Base-by-base conservation (phyloP, 345 rosid genomes). In the Camelina laxa region DNA sequence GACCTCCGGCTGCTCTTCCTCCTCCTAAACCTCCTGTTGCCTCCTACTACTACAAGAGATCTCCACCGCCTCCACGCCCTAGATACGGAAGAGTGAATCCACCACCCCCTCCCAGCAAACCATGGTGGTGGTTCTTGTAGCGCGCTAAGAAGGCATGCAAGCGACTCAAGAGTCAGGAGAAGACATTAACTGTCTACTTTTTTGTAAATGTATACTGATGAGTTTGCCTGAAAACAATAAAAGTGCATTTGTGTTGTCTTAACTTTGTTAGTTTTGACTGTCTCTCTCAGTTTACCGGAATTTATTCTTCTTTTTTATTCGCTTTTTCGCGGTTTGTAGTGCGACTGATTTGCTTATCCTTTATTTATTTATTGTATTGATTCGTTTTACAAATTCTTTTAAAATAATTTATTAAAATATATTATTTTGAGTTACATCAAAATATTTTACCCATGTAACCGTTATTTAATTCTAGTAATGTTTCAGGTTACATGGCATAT, bases 41-140 rank as follows among this genome's bases (percentile, higher is more conserved):
- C 3, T 58, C 17, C 73, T 38, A 15, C 62, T 69, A 67, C 67
- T 59, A 75, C 62, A 75, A 8, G 27, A 67, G 19, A 51, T 50
- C 62, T 19, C 73, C 79, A 66, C 78, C 78, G 6, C 77, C 78
- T 24, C 72, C 78, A 24, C 66, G 3, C 5, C 2, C 31, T 48
- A 59, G 2, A 67, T 7, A 13, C 24, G 42, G 31, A 48, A 48
- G 6, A 59, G 61, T 67, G 14, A 12, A 33, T 58, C 41, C 66
- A 36, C 60, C 53, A 56, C 78, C 73, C 22, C 72, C 72, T 6
- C 8, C 30, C 48, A 4, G 27, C 41, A 67, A 27, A 59, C 67
- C 79, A 27, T 39, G 27, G 61, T 75, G n/a, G 63, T 75, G 69
- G 69, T 5, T 14, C 2, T 42, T 14, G 36, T 6, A 4, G 27